phyloP scores from a whole-genome alignment of 116 monocot genomes.

The Dioscorea cayenensis region DNA sequence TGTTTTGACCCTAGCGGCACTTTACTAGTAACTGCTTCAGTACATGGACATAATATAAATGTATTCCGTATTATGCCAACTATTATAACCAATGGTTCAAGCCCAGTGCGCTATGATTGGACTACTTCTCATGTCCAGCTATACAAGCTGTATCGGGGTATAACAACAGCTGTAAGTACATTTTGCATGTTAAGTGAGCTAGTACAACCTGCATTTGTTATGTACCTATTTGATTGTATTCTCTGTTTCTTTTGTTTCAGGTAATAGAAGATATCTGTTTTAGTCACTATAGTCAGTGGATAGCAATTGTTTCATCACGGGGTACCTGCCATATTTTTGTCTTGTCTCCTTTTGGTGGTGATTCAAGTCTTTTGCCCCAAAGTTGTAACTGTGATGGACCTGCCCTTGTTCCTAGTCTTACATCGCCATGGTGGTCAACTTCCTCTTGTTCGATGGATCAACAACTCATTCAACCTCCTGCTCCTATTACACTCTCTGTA shows the following conservation, averaged over 20 bases:
- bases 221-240: neutral
- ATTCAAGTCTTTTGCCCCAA: constrained; percentile 65
- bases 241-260: constrained; percentile 25
- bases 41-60: constrained; percentile 95
- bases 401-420: constrained; percentile 43
- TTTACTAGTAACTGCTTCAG: constrained; percentile 85
- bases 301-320: constrained; percentile 80
- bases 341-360: constrained; percentile 94
- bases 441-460: constrained; percentile 43
- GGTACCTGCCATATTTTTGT: constrained; percentile 90
- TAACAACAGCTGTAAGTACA: constrained; percentile 84
- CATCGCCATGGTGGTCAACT: constrained; percentile 89
- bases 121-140: constrained; percentile 83
- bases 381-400: constrained; percentile 42
- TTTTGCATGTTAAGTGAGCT: constrained; percentile 6
- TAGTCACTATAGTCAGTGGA: constrained; percentile 91
- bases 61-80: constrained; percentile 85
- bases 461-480: constrained; percentile 47
- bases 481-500: constrained; percentile 60
- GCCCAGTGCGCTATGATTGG: constrained; percentile 64
- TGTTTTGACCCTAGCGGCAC: constrained; percentile 98
- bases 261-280: constrained; percentile 93
- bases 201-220: neutral
- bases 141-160: constrained; percentile 94
- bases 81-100: constrained; percentile 39